Evolutionary conservation across 306 rosid genomes (phyloP), one percentile per base, ranked within the genome.

Genomic region (Rosa multiflora): DNA sequence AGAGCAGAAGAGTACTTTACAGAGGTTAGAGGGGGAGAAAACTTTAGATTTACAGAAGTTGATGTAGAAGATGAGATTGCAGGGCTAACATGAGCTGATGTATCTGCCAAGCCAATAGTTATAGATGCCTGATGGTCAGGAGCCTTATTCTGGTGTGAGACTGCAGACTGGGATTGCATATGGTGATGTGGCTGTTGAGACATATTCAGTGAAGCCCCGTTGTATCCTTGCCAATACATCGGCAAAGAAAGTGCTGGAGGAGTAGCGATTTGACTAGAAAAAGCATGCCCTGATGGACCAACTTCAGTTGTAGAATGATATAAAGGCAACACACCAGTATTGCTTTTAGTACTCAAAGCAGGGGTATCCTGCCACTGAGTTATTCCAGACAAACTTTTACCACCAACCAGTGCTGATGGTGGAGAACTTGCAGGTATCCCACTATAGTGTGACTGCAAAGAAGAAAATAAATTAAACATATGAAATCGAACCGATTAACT

Each of bases 341-440:
- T 53, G 71, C 79, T 83, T 77, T 76, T 81, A 66, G 80, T 69
- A 9, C 44, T 82, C 78, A 86, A 74, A 72, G 83, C 86, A 67
- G 88, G 86, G 47, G 74, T 81, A 56, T 92, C 89, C 71, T 78
- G 86, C 86, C 87, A 79, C 78, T 42, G 85, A 55, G 75, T 76
- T 70, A 92, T 71, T 70, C 79, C 92, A 21, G 86, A 58, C 70
- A 74, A 72, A 75, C 71, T 74, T 74, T 79, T 84, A 47, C 82
- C 81, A 39, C 87, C 86, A 79, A 59, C 73, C 70, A 81, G 79
- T 77, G 87, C 70, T 23, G 56, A 39, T 2, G 82, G 76, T 74
- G 90, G 73, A 59, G 81, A 67, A 72, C 39, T 82, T 72, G 40
- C 68, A 74, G 74, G 83, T 9, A 43, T 20, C 70, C 83, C 88